Conservation (phyloP, 345 rosid species). For the Cardamine chenopodiifolia region DNA sequence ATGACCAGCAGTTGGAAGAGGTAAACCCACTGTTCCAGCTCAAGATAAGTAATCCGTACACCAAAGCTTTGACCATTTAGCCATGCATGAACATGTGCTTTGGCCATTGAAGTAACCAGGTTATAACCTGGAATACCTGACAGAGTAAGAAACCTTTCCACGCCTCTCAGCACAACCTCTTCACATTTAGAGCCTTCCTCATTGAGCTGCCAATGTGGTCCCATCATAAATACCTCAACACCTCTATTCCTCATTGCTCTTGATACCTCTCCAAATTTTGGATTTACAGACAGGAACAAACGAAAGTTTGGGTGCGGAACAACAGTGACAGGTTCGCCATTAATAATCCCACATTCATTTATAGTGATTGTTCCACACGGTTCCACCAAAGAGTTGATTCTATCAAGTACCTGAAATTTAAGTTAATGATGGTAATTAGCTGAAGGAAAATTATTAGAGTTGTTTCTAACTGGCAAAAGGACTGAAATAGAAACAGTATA, state of each 20-base stretch:
- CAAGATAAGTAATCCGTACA: constrained; percentile 71
- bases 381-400: constrained; percentile 96
- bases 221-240: constrained; percentile 92
- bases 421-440: constrained; percentile 14
- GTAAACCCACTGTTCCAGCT: constrained; percentile 85
- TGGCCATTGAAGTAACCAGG: constrained; percentile 79
- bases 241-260: constrained; percentile 99
- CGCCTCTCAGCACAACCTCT: constrained; percentile 63
- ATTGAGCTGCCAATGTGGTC: constrained; percentile 77
- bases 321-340: constrained; percentile 82
- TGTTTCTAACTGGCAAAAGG: constrained; percentile 1
- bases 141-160: constrained; percentile 65
- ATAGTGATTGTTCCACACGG: constrained; percentile 82
- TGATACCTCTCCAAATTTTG: constrained; percentile 86
- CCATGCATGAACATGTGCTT: constrained; percentile 78
- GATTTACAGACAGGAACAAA: constrained; percentile 85
- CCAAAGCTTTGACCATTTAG: constrained; percentile 53
- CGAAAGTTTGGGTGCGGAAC: constrained; percentile 85
- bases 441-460: constrained; percentile 14
- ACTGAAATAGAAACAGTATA: constrained; percentile 17
- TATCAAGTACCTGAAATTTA: constrained; percentile 78
- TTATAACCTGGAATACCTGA: constrained; percentile 70
- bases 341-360: constrained; percentile 83
- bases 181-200: constrained; percentile 48
- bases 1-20: constrained; percentile 75